Percentiles rank a stretch among this genome's conserved stretches.
These are phyloP conservation scores for Phyllosticta capitalensis DNA, from an alignment of 2,329 filamentous ascomycete genomes.

Conservation along the genomic window DNA sequence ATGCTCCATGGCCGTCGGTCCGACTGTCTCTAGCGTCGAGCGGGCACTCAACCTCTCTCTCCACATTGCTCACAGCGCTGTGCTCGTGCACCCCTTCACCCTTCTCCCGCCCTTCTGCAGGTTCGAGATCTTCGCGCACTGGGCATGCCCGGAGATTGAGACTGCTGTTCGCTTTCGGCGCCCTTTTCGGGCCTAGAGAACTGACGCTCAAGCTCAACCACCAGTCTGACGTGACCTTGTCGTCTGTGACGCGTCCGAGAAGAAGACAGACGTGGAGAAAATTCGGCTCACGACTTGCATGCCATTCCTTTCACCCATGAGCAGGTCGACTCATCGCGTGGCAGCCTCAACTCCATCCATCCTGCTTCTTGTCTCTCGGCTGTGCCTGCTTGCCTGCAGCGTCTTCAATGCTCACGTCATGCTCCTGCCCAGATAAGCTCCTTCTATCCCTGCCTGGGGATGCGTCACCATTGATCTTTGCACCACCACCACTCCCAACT, in stretches of 20 bases:
- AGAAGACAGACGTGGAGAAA: neutral
- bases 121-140: neutral
- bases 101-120: neutral
- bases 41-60: neutral
- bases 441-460: too few relatives aligned
- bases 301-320: too few relatives aligned
- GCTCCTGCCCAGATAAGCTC: too few relatives aligned
- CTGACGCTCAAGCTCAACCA: neutral
- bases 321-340: too few relatives aligned
- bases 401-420: too few relatives aligned
- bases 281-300: neutral
- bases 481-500: neutral
- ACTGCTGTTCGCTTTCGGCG: neutral
- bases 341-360: too few relatives aligned
- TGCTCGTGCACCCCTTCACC: neutral
- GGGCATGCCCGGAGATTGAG: neutral
- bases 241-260: neutral
- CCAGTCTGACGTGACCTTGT: too few relatives aligned
- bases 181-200: neutral
- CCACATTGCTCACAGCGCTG: too few relatives aligned
- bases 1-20: too few relatives aligned
- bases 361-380: too few relatives aligned
- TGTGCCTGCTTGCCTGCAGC: too few relatives aligned
- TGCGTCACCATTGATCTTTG: too few relatives aligned
- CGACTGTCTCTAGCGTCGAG: neutral